Conservation (phyloP, 345 rosid species). For the Boechera retrofracta region DNA sequence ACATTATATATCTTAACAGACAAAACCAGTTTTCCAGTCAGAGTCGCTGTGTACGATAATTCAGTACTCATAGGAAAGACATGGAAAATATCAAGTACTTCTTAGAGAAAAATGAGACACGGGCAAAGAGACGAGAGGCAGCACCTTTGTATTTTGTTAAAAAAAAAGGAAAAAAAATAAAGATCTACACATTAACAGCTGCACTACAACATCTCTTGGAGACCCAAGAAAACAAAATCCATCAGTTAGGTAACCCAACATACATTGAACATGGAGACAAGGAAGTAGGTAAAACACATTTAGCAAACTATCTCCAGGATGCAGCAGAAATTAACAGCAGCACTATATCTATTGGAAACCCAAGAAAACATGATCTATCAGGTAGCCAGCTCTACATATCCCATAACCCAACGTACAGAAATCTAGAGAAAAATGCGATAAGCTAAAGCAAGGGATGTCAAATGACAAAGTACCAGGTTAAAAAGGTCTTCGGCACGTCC, state of each 20-base stretch:
- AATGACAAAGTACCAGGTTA: conserved; percentile 64
- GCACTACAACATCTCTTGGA: background rate
- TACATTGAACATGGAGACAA: background rate
- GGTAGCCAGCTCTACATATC: conserved; percentile 25
- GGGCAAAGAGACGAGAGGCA: background rate
- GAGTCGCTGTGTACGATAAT: conserved; percentile 12
- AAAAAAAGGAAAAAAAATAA: background rate
- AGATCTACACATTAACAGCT: background rate
- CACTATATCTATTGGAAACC: background rate
- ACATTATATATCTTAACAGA: background rate
- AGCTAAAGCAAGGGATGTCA: background rate
- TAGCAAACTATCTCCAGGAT: background rate
- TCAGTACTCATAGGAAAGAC: conserved; percentile 1
- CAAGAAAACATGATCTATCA: conserved; percentile 1
- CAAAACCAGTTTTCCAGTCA: conserved; percentile 13
- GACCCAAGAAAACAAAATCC: background rate
- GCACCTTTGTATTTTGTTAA: background rate
- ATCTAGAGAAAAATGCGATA: conserved; percentile 11
- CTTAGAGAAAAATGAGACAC: conserved; percentile 13
- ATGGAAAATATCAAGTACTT: conserved; percentile 1
- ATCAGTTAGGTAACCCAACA: background rate
- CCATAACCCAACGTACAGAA: background rate
- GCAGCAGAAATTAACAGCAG: conserved; percentile 10
- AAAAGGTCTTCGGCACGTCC: conserved; percentile 89
- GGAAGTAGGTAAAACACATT: background rate